phyloP scores from a whole-genome alignment of 208 protist species.

The Trypanosoma boissoni region DNA sequence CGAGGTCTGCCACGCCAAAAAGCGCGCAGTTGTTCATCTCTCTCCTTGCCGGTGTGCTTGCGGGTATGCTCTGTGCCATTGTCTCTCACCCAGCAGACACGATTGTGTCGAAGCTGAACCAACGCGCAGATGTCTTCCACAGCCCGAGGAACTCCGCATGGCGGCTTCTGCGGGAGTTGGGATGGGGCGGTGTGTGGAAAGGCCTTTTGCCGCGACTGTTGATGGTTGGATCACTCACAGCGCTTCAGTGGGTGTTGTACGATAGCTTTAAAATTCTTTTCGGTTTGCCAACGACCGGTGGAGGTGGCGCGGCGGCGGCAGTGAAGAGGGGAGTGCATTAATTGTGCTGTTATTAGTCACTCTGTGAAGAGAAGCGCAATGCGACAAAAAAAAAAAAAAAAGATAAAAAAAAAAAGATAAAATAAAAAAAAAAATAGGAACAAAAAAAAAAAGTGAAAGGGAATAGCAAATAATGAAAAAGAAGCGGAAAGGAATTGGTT shows the following conservation, averaged over 20 bases:
- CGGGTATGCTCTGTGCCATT: slow-evolving; percentile 89
- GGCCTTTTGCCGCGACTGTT: slow-evolving; percentile 90
- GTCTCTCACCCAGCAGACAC: slow-evolving; percentile 96
- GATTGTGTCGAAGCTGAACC: slow-evolving; percentile 90
- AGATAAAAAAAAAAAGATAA: not conserved
- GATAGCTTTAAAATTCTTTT: slow-evolving; percentile 82
- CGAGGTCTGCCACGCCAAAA: slow-evolving; percentile 11
- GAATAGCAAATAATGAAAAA: too few species aligned
- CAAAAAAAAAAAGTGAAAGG: too few species aligned
- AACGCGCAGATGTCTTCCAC: slow-evolving; percentile 14
- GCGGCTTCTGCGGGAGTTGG: slow-evolving; percentile 24
- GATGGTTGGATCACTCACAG: slow-evolving; percentile 94
- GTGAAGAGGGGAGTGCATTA: not conserved
- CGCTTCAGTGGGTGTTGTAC: slow-evolving; percentile 94
- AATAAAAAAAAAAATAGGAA: not conserved
- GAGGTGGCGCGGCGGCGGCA: slow-evolving; percentile 2
- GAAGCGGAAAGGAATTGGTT: too few species aligned
- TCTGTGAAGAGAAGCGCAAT: not conserved
- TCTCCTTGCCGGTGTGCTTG: slow-evolving; percentile 78
- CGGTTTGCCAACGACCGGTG: slow-evolving; percentile 55
- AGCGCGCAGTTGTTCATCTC: slow-evolving; percentile 39
- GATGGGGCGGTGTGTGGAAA: slow-evolving; percentile 61
- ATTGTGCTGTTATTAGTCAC: not conserved
- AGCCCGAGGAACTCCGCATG: slow-evolving; percentile 13
- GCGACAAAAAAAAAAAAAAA: not conserved